Evolutionary conservation across 148 eudicot species (phyloP).

Genomic region (Fagopyrum homotropicum): DNA sequence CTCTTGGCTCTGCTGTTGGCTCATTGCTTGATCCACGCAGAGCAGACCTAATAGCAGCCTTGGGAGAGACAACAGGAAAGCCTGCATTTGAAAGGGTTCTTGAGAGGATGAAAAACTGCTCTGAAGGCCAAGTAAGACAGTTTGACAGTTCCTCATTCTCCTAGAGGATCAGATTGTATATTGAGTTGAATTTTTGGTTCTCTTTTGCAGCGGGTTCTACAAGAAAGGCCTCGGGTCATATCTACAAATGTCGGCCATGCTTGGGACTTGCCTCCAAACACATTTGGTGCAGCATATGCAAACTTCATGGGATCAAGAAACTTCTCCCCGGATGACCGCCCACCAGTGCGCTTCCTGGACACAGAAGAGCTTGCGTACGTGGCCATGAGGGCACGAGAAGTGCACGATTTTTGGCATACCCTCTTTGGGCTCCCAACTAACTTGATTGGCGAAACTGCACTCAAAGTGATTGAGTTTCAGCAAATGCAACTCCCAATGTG

Average conservation of each 20-base stretch:
- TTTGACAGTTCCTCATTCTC: background rate
- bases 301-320: conserved; percentile 92
- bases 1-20: conserved; percentile 90
- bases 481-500: conserved; percentile 97
- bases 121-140: conserved; percentile 70
- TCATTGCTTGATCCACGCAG: conserved; percentile 91
- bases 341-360: conserved; percentile 88
- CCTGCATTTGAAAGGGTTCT: conserved; percentile 90
- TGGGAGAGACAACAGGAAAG: conserved; percentile 94
- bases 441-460: conserved; percentile 89
- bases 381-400: conserved; percentile 89
- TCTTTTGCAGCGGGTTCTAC: conserved; percentile 46
- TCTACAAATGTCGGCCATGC: conserved; percentile 72
- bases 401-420: conserved; percentile 98
- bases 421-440: conserved; percentile 85
- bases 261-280: conserved; percentile 87
- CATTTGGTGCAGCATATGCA: conserved; percentile 94
- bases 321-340: conserved; percentile 89
- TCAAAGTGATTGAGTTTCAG: conserved; percentile 91
- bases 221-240: conserved; percentile 79
- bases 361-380: conserved; percentile 78
- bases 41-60: conserved; percentile 91
- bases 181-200: background rate
- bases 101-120: conserved; percentile 73
- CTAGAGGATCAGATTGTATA: background rate